Base-by-base conservation (phyloP, 2,329 filamentous ascomycete species). In the Malbranchea zuffiana region DNA sequence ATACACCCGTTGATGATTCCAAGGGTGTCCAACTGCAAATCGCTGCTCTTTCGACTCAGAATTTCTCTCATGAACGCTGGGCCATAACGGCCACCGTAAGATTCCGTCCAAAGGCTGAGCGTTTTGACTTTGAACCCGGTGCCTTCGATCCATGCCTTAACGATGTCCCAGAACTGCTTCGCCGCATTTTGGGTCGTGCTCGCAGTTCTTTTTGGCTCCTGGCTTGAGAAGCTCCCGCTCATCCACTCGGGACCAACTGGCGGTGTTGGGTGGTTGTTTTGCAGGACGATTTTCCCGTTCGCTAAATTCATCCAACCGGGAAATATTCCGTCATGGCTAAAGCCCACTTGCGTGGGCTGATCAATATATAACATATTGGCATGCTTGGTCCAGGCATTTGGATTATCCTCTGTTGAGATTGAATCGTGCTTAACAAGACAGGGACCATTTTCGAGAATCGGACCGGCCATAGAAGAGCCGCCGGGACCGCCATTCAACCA, bases 321-420 rank as follows among this genome's bases (percentile, higher is more conserved):
- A 12, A 29, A 26, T 5, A 39, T 19, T 17, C 32, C 36, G 25
- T 51, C 56, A 50, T 72, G 74, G 1, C 65, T 70, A 45, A 72
- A 66, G 3, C 71, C 71, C 6, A 68, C 64, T n/a, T 66, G 63
- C 5, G 65, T 66, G 12, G 71, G 77, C 50, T 79, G 68, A 45
- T 81, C 77, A 46, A 82, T 69, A 54, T 78, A 82, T 8, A 82
- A 66, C 65, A 80, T 71, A 48, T 80, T 79, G 45, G 67, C 69
- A 15, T 68, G 64, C 46, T 71, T 71, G 43, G 72, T 75, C 68
- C 72, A 79, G 3, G 72, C 72, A 29, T 36, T 23, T 19, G 27
- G 24, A 18, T 36, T 36, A 6, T 13, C 15, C 3, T 16, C 17
- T 10, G 25, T 28, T 19, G 33, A 36, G n/a, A n/a, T n/a, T n/a